Base-by-base conservation (phyloP, 148 eudicot genomes). In the Linanthus parryae region DNA sequence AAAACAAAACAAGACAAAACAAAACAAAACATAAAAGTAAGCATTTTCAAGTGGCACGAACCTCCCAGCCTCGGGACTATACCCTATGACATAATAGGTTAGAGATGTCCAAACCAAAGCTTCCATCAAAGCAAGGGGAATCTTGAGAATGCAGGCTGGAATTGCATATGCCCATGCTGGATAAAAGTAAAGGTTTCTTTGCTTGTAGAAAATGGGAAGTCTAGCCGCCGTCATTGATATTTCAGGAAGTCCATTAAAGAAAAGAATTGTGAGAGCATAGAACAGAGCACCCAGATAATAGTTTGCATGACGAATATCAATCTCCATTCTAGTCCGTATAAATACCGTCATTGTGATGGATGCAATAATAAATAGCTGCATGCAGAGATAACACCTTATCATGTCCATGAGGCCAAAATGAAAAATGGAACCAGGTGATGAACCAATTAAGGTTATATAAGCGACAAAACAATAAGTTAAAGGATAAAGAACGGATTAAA, bases 31-130 rank as follows among this genome's bases (percentile, higher is more conserved):
- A n/a, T n/a, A n/a, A n/a, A n/a, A n/a, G n/a, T n/a, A n/a, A 21
- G 1, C 5, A 31, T 5, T 5, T 31, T 49, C 34, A 18, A 31
- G 46, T 25, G 42, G 40, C 15, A 47, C 66, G 75, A 16, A 90
- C 97, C 97, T 85, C 25, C 69, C 92, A 36, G 47, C 66, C 36
- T 76, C 84, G n/a, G 95, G 97, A 65, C 66, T 56, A 64, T 57
- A 90, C 26, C 97, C 97, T 57, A 90, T 81, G 30, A 69, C 71
- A 50, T 78, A 91, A 46, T 91, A 86, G 21, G 97, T 86, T 2
- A 91, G 59, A 30, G 67, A 70, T 33, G 86, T 83, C 89, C 95
- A 86, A 11, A 86, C 37, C 19, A 71, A 11, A 58, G 94, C 61
- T 52, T 54, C 75, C 29, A 86, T 16, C 19, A 91, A 26, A 2